A percentile compares a stretch with the other conserved stretches of the same genome.
phyloP scores from a whole-genome alignment of 106 monocot species.

The Amphibolis antarctica region DNA sequence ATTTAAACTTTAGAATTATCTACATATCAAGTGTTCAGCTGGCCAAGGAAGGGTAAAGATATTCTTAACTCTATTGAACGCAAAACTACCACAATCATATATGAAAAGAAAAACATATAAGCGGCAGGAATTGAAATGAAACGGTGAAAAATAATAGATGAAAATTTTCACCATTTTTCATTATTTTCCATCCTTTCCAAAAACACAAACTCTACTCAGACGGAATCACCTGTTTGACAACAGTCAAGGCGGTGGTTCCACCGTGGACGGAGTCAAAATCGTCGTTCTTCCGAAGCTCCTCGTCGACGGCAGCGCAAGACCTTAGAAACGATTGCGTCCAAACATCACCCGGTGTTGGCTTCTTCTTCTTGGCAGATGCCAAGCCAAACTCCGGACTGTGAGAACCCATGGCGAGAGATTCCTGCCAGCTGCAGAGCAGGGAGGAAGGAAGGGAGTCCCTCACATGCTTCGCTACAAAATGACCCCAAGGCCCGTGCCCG shows the following conservation, averaged over 20 bases:
- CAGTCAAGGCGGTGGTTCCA: slow-evolving; percentile 72
- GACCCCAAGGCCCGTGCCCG: slow-evolving; percentile 91
- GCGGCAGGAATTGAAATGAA: too few relatives aligned
- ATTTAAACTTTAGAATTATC: too few relatives aligned
- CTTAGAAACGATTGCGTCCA: slow-evolving; percentile 65
- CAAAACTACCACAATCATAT: too few relatives aligned
- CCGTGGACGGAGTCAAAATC: slow-evolving; percentile 61
- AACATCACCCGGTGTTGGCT: slow-evolving; percentile 31
- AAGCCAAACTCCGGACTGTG: not conserved
- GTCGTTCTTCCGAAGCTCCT: slow-evolving; percentile 41
- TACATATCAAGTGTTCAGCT: too few relatives aligned
- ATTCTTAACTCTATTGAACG: too few relatives aligned
- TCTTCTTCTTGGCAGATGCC: slow-evolving; percentile 16
- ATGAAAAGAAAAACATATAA: too few relatives aligned
- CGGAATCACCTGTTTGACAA: slow-evolving; percentile 62
- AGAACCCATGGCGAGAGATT: slow-evolving; percentile 31
- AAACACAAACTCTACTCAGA: too few relatives aligned
- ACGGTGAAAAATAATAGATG: too few relatives aligned
- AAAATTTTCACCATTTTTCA: too few relatives aligned
- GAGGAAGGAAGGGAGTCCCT: slow-evolving; percentile 50
- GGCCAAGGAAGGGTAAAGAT: too few relatives aligned
- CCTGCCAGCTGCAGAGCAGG: slow-evolving; percentile 76
- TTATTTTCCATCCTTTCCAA: too few relatives aligned
- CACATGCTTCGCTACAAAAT: slow-evolving; percentile 63
- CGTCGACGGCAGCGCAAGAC: slow-evolving; percentile 52